phyloP scores from a whole-genome alignment of 345 rosid species.

The Pseudoturritis turrita region DNA sequence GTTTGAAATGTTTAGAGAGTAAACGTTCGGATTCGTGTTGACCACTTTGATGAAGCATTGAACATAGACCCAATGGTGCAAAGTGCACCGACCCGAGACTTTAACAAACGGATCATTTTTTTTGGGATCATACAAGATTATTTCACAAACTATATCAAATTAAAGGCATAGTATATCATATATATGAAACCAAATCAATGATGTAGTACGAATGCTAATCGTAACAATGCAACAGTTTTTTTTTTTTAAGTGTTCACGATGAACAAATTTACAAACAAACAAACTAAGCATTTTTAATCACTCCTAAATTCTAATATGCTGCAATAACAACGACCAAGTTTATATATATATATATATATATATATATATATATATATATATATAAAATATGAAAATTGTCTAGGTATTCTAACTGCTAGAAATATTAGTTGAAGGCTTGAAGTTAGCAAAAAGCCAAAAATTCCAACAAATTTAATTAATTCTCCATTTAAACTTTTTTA shows the following conservation, averaged over 20 bases:
- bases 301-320: background rate
- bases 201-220: too few relatives aligned
- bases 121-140: too few relatives aligned
- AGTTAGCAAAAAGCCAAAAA: background rate
- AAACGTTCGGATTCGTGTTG: background rate
- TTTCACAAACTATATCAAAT: background rate
- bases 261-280: background rate
- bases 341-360: too few relatives aligned
- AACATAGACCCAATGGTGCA: slow-evolving; percentile 2
- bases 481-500: background rate
- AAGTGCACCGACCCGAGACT: slow-evolving; percentile 15
- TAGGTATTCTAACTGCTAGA: background rate
- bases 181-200: background rate
- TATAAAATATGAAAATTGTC: background rate
- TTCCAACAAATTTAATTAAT: background rate
- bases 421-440: background rate
- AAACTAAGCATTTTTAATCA: background rate
- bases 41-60: slow-evolving; percentile 5
- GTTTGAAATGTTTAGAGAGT: slow-evolving; percentile 11
- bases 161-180: background rate
- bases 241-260: background rate
- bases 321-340: background rate
- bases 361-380: too few relatives aligned
- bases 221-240: too few relatives aligned
- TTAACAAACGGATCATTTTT: background rate